Evolutionary conservation across 2,329 filamentous ascomycete species (phyloP).

Genomic region (Mollisia scopiformis): DNA sequence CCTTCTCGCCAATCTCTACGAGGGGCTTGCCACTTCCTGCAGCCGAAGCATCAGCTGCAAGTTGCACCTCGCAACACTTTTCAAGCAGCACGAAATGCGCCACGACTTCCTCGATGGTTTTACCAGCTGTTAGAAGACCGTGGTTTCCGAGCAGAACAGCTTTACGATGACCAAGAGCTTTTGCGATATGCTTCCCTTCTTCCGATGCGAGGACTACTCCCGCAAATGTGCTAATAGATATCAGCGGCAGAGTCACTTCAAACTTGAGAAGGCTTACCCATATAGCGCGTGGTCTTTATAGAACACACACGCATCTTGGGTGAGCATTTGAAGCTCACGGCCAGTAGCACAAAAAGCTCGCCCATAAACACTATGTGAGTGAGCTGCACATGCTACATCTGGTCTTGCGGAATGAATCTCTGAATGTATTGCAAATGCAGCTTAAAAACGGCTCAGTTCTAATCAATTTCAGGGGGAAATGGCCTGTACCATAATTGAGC

Average conservation of each 20-base stretch:
- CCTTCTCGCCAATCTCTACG: constrained; percentile 66
- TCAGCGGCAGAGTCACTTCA: neutral
- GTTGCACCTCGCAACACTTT: constrained; percentile 47
- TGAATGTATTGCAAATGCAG: constrained; percentile 60
- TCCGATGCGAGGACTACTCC: constrained; percentile 54
- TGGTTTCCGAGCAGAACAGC: constrained; percentile 54
- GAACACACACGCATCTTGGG: constrained; percentile 57
- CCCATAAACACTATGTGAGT: constrained; percentile 58
- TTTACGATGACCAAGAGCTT: constrained; percentile 48
- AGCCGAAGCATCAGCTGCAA: constrained; percentile 58
- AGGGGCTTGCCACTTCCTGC: constrained; percentile 63
- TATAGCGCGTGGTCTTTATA: constrained; percentile 43
- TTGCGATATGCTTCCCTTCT: constrained; percentile 51
- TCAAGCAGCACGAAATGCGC: constrained; percentile 55
- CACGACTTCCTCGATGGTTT: constrained; percentile 50
- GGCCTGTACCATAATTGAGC: constrained; percentile 26
- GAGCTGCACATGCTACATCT: constrained; percentile 57
- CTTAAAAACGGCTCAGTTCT: too few species aligned
- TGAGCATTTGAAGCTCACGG: constrained; percentile 57
- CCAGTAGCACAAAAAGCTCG: constrained; percentile 64
- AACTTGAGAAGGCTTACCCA: constrained; percentile 35
- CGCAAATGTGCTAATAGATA: constrained; percentile 41
- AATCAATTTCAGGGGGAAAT: too few species aligned
- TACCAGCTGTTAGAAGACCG: constrained; percentile 51
- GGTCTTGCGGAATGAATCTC: constrained; percentile 58